phyloP scores from a whole-genome alignment of 2,329 filamentous ascomycete genomes.

The Colletotrichum destructivum region DNA sequence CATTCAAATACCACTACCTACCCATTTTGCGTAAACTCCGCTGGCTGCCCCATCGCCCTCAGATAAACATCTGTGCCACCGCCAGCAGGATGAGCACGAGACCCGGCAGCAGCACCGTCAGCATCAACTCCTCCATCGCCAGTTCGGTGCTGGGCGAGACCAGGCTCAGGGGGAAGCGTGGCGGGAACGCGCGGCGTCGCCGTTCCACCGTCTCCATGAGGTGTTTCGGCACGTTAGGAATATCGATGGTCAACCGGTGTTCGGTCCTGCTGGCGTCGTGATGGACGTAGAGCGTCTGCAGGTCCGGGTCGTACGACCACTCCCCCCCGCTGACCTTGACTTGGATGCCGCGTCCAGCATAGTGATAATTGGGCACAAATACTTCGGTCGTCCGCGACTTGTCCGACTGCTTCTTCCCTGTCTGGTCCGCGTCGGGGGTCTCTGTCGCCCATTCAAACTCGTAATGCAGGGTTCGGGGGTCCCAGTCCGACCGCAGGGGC shows the following conservation, averaged over 20 bases:
- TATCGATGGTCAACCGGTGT: slow-evolving; percentile 47
- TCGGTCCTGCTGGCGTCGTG: slow-evolving; percentile 36
- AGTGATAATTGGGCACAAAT: slow-evolving; percentile 58
- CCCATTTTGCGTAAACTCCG: neutral
- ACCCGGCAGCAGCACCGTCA: slow-evolving; percentile 24
- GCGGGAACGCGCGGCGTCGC: slow-evolving; percentile 32
- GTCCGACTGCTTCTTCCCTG: slow-evolving; percentile 32
- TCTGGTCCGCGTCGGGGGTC: neutral
- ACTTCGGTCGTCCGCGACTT: slow-evolving; percentile 54
- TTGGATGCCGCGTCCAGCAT: slow-evolving; percentile 47
- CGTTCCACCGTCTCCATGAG: slow-evolving; percentile 40
- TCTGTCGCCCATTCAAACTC: slow-evolving; percentile 52
- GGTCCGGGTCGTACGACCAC: slow-evolving; percentile 48
- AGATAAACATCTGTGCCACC: slow-evolving; percentile 18
- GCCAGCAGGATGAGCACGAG: slow-evolving; percentile 12
- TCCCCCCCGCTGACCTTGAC: slow-evolving; percentile 49
- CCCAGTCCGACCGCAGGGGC: slow-evolving; percentile 54
- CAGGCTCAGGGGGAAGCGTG: slow-evolving; percentile 31
- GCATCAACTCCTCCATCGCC: slow-evolving; percentile 32
- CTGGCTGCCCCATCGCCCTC: too few relatives aligned
- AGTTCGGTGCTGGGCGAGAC: slow-evolving; percentile 26
- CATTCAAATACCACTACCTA: neutral
- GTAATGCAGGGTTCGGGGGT: slow-evolving; percentile 52
- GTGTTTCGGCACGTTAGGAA: slow-evolving; percentile 46
- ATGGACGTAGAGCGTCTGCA: slow-evolving; percentile 51